Conservation (phyloP, 805 yeast genomes). For the Lachancea lanzarotensis region DNA sequence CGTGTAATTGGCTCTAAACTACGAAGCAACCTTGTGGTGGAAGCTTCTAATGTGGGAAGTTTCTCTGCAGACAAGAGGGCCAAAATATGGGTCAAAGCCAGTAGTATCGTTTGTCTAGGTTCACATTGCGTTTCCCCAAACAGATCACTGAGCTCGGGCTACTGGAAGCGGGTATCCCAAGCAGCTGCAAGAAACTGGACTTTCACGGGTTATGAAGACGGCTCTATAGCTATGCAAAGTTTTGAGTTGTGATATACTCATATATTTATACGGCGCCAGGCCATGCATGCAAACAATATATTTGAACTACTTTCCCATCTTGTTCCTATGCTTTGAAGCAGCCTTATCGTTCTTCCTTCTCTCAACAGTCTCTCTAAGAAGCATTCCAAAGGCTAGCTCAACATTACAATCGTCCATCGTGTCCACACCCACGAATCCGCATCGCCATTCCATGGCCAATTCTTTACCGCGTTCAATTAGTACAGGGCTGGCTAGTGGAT, state of each 20-base stretch:
- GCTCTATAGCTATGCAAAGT: conserved; percentile 11
- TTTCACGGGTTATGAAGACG: conserved; percentile 30
- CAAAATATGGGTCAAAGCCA: conserved; percentile 7
- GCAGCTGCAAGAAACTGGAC: conserved; percentile 22
- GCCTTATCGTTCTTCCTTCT: conserved; percentile 26
- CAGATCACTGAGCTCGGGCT: conserved; percentile 6
- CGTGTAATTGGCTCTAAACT: conserved; percentile 7
- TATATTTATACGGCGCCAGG: neutral
- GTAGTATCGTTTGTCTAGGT: conserved; percentile 4
- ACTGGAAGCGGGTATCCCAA: conserved; percentile 15
- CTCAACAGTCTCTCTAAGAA: conserved; percentile 57
- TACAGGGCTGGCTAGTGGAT: conserved; percentile 53
- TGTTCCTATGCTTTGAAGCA: neutral
- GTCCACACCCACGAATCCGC: conserved; percentile 61
- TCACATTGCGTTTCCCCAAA: neutral
- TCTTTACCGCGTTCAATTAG: conserved; percentile 51
- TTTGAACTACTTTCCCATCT: neutral
- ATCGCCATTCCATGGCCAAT: conserved; percentile 54
- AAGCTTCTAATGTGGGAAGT: conserved; percentile 24
- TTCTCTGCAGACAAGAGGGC: conserved; percentile 8
- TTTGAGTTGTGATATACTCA: neutral
- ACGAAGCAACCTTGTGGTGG: conserved; percentile 19
- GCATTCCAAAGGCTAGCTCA: conserved; percentile 50
- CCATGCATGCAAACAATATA: neutral
- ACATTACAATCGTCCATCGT: conserved; percentile 43